Evolutionary conservation across 2,329 filamentous ascomycete species (phyloP), one percentile per base, ranked within the genome.

Genomic region (Xylaria sp.): DNA sequence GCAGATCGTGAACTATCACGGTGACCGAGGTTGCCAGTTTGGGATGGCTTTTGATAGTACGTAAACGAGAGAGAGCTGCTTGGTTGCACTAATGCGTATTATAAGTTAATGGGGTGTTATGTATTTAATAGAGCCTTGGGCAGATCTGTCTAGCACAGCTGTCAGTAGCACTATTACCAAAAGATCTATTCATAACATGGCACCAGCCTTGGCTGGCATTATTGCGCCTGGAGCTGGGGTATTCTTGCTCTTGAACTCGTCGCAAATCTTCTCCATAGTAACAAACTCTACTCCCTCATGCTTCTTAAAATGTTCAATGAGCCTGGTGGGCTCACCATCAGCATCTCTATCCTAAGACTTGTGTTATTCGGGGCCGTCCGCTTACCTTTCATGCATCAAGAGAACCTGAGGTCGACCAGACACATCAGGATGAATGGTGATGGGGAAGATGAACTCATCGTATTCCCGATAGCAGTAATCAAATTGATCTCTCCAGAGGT

Each of bases 401-500:
- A 70, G 49, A 42, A 67, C 68, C 9, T 70, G 91, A 0, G 91
- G 91, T 20, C 90, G 84, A 0, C 92, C 92, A 3, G 87, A 89
- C 0, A 92, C 89, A 74, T 93, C 91, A 0, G 91, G 92, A 77
- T 93, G 91, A 42, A 93, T 90, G 0, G 91, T 93, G 79, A 93
- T 91, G 0, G 92, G 91, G 73, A 93, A 93, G 61, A 93, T 86
- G 70, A 93, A 93, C 73, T 92, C 89, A 73, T 93, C 90, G 70
- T 92, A 90, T 78, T 93, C 90, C 33, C 90, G 83, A 77, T 93
- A 93, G 74, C 92, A 93, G 79, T 93, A 93, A 73, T 90, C 86
- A 67, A 91, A 91, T 71, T 91, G 88, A 69, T 91, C 87, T 60
- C 85, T 80, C 89, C 88, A 91, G 36, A 90, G 83, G 48, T 89